These are phyloP conservation scores for Amanita molliuscula DNA, from an alignment of 768 basidiomycete genomes.

Conservation along the genomic window DNA sequence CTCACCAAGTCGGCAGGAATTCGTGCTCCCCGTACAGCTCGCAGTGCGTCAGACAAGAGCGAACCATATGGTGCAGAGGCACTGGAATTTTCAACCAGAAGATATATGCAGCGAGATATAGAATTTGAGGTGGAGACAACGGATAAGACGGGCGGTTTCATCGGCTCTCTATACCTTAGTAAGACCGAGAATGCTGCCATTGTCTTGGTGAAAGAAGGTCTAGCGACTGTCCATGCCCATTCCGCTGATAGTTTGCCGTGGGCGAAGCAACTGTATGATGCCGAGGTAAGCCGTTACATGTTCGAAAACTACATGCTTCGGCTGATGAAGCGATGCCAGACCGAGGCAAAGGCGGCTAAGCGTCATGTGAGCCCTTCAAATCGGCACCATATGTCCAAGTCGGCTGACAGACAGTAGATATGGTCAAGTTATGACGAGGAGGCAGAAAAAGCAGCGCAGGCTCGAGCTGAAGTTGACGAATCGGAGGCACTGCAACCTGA, in stretches of 20 bases:
- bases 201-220: conserved; percentile 74
- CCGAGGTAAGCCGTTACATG: conserved; percentile 45
- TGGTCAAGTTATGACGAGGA: conserved; percentile 82
- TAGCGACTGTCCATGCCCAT: conserved; percentile 81
- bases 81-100: conserved; percentile 63
- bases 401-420: conserved; percentile 38
- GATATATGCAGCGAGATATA: conserved; percentile 90
- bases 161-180: conserved; percentile 77
- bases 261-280: conserved; percentile 70
- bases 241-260: conserved; percentile 79
- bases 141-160: conserved; percentile 95
- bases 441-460: conserved; percentile 46
- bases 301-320: conserved; percentile 1
- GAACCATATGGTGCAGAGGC: conserved; percentile 87
- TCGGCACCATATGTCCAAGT: background rate
- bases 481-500: conserved; percentile 60
- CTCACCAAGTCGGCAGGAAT: conserved; percentile 45
- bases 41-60: conserved; percentile 70
- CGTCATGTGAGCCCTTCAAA: conserved; percentile 52
- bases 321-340: conserved; percentile 24
- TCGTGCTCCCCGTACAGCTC: conserved; percentile 80
- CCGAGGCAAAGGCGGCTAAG: conserved; percentile 70
- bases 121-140: conserved; percentile 86
- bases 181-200: conserved; percentile 85
- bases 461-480: conserved; percentile 31